Conservation (phyloP, 2,329 filamentous ascomycete genomes). For the Penicillium sp. region DNA sequence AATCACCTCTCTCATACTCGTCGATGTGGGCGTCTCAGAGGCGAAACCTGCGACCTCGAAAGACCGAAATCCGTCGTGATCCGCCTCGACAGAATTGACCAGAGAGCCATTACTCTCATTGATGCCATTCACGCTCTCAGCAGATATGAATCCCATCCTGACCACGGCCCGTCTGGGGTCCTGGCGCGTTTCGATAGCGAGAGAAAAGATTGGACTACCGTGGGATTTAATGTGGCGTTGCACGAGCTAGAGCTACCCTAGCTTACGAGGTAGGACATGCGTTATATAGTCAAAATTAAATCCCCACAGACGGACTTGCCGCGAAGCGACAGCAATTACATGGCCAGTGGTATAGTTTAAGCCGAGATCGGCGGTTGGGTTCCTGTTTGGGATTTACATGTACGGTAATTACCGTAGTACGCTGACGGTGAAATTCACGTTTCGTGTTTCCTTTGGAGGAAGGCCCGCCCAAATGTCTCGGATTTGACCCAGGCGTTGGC, state of each 20-base stretch:
- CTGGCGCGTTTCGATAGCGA: constrained; percentile 4
- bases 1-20: constrained; percentile 42
- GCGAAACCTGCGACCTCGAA: constrained; percentile 32
- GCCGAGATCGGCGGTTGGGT: constrained; percentile 10
- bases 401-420: not conserved
- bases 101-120: not conserved
- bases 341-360: not conserved
- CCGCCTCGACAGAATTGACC: not conserved
- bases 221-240: constrained; percentile 3
- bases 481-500: not conserved
- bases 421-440: not conserved
- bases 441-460: not conserved
- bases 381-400: not conserved
- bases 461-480: not conserved
- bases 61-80: constrained; percentile 17
- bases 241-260: constrained; percentile 1
- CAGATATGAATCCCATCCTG: constrained; percentile 18
- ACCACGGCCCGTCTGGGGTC: constrained; percentile 7
- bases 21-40: constrained; percentile 26
- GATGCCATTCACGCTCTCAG: not conserved
- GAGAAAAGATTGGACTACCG: constrained; percentile 4
- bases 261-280: constrained; percentile 11
- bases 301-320: constrained; percentile 10
- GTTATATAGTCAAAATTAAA: constrained; percentile 15
- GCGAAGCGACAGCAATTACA: constrained; percentile 5